Conservation (phyloP, 306 rosid genomes). For the Quercus engelmannii region DNA sequence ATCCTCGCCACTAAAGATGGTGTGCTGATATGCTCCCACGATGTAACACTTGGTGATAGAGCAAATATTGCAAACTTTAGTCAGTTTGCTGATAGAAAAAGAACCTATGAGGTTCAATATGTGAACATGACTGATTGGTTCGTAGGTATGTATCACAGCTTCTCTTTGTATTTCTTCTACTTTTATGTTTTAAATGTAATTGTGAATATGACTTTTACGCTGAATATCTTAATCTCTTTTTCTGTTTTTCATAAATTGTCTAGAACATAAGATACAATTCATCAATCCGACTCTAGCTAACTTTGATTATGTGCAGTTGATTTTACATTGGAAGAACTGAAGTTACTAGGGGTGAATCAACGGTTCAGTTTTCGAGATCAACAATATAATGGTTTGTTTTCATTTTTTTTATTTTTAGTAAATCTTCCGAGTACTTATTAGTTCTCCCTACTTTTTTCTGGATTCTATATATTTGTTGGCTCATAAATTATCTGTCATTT, state of each 20-base stretch:
- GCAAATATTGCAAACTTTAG: constrained; percentile 59
- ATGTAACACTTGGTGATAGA: constrained; percentile 64
- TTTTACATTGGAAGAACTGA: constrained; percentile 69
- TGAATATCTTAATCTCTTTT: too few species aligned
- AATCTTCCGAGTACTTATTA: not conserved
- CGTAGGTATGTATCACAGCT: constrained; percentile 32
- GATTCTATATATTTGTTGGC: too few species aligned
- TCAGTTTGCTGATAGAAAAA: constrained; percentile 70
- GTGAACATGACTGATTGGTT: constrained; percentile 64
- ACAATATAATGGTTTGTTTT: constrained; percentile 67
- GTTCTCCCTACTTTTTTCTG: too few species aligned
- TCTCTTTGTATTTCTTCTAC: not conserved
- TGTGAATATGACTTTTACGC: not conserved
- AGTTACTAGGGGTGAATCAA: constrained; percentile 65
- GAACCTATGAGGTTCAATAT: constrained; percentile 78
- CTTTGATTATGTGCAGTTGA: constrained; percentile 58
- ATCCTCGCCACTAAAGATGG: constrained; percentile 84
- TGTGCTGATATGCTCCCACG: constrained; percentile 78
- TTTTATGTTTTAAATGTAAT: not conserved
- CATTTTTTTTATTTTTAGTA: not conserved
- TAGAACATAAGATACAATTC: too few species aligned
- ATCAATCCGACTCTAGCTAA: not conserved
- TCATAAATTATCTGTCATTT: too few species aligned
- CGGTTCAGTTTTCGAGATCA: constrained; percentile 71
- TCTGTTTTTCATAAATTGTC: too few species aligned